Conservation (phyloP, 1,284 basidiomycete species). For the Phlebopus sp. region DNA sequence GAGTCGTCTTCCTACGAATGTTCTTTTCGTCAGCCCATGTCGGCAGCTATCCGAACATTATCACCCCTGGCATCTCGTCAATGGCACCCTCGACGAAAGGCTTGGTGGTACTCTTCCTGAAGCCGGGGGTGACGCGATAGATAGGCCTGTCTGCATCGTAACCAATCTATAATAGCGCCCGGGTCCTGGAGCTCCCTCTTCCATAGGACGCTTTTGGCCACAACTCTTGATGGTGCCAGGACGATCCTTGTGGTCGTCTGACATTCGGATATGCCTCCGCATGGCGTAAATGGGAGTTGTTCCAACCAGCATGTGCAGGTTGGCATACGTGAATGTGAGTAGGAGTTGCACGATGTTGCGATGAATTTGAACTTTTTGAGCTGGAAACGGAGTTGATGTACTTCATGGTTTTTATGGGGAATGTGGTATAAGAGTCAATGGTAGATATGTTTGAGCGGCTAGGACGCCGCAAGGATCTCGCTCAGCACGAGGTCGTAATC, state of each 20-base stretch:
- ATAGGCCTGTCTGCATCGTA: conserved; percentile 21
- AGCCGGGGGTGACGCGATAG: conserved; percentile 18
- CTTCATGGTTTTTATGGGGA: conserved; percentile 17
- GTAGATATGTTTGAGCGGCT: too few relatives aligned
- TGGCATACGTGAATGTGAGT: conserved; percentile 35
- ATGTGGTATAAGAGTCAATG: conserved; percentile 5
- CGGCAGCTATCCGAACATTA: background rate
- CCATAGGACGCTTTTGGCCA: conserved; percentile 22
- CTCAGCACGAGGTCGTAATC: too few relatives aligned
- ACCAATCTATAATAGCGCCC: conserved; percentile 15
- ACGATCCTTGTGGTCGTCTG: conserved; percentile 16
- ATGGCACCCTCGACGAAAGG: conserved; percentile 21
- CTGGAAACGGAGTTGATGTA: conserved; percentile 34
- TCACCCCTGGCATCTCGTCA: conserved; percentile 4
- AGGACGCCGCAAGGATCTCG: too few relatives aligned
- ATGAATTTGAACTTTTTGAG: conserved; percentile 31
- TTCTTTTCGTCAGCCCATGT: background rate
- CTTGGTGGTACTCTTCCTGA: conserved; percentile 9
- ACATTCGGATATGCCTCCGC: conserved; percentile 27
- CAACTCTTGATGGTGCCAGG: conserved; percentile 34
- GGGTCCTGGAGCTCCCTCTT: conserved; percentile 17
- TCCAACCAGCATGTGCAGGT: conserved; percentile 36
- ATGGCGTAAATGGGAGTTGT: conserved; percentile 27
- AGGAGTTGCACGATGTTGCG: conserved; percentile 32
- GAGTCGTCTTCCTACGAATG: conserved; percentile 14